These are phyloP conservation scores for Monosporascus sp. DNA, from an alignment of 2,329 filamentous ascomycete genomes.

Conservation along the genomic window DNA sequence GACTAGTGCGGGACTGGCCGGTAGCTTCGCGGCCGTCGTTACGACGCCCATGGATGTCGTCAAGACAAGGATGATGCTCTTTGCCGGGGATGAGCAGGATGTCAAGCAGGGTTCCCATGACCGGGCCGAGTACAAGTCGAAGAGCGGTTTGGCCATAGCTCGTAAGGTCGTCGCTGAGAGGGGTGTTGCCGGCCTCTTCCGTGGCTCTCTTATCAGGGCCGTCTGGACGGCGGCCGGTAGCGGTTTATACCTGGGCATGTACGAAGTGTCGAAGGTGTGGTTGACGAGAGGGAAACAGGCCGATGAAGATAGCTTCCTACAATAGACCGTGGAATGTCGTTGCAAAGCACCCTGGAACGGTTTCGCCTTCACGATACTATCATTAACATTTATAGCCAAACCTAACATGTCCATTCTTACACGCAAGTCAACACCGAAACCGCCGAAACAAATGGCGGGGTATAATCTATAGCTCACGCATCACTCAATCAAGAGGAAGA, in stretches of 20 bases:
- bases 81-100: constrained; percentile 39
- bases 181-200: constrained; percentile 70
- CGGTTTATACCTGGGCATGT: constrained; percentile 79
- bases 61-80: constrained; percentile 85
- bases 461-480: too few species aligned
- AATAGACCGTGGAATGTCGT: not conserved
- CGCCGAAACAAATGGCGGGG: too few species aligned
- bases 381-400: too few species aligned
- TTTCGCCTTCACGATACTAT: too few species aligned
- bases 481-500: too few species aligned
- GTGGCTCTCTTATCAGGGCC: constrained; percentile 67
- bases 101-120: constrained; percentile 22
- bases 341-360: too few species aligned
- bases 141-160: constrained; percentile 53
- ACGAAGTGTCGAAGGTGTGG: constrained; percentile 72
- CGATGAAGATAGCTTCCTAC: constrained; percentile 30
- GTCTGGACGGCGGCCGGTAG: constrained; percentile 80
- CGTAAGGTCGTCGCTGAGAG: constrained; percentile 59
- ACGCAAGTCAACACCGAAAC: too few species aligned
- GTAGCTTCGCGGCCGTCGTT: constrained; percentile 69
- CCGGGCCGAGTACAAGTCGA: constrained; percentile 19
- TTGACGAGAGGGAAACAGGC: constrained; percentile 40
- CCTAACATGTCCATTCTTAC: too few species aligned
- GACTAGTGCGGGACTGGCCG: constrained; percentile 66
- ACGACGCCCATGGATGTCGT: constrained; percentile 88